Base-by-base conservation (phyloP, 345 rosid genomes). In the Barbarea vulgaris region DNA sequence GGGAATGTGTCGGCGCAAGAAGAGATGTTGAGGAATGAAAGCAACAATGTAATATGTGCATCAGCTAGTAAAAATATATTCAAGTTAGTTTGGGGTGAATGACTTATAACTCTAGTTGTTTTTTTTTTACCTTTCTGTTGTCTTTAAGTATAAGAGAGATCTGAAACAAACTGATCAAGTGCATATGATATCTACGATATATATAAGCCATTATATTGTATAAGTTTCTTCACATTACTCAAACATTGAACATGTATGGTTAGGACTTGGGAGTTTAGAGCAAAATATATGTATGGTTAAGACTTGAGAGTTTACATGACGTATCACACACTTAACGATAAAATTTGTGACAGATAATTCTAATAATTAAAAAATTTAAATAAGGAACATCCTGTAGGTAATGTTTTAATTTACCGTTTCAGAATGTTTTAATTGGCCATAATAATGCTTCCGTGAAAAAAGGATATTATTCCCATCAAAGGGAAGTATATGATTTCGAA, bases 1-100 rank as follows among this genome's bases (percentile, higher is more conserved):
- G 61, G 61, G 36, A n/a, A 67, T 36, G 72, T 67, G 5, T 30
- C 30, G 0, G 78, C 50, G 3, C 79, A 75, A 51, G 79, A 75
- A 75, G 79, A 75, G 18, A 67, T 67, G 79, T 21, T 75, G 74
- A 48, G 69, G 1, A 59, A 36, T n/a, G 5, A 13, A 39, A 67
- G 79, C 68, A 28, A 67, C 41, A 68, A 67, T 39, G 74, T 59
- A 14, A 75, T 67, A 0, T 59, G 55, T 67, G 73, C 28, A 48
- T 15, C 74, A 39, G 79, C 79, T 75, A 75, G 74, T 75, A 73
- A 21, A 15, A 73, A 64, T 44, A 15, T 73, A 15, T 73, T 73
- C 55, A 73, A 64, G 37, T 55, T 64, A 44, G 65, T 73, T 41
- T 64, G 77, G 77, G 18, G 48, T 70, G 67, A 70, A 33, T 59